These are phyloP conservation scores for Aspergillus carbonarius DNA, from an alignment of 2,329 filamentous ascomycete genomes.

Conservation along the genomic window DNA sequence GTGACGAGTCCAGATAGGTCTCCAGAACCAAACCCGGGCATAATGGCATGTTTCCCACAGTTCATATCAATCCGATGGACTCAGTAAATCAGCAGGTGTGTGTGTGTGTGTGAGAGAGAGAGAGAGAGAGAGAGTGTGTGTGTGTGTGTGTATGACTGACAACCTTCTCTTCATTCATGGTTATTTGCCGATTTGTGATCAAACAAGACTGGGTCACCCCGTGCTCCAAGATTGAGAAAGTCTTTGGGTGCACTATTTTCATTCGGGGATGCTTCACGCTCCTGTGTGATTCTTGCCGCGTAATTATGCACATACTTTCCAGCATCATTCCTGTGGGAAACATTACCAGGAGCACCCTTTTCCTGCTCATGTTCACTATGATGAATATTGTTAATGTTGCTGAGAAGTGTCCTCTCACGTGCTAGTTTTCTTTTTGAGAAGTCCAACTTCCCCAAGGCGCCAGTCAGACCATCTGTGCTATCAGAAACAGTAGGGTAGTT, in stretches of 20 bases:
- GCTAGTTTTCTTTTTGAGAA: conserved; percentile 77
- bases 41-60: background rate
- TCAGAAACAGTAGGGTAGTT: conserved; percentile 64
- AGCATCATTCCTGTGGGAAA: conserved; percentile 69
- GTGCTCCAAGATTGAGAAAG: conserved; percentile 82
- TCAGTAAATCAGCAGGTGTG: background rate
- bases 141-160: too few species aligned
- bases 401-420: conserved; percentile 82
- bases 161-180: conserved; percentile 26
- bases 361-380: conserved; percentile 58
- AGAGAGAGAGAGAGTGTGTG: too few species aligned
- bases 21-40: too few species aligned
- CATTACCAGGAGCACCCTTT: conserved; percentile 64
- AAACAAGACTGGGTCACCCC: conserved; percentile 78
- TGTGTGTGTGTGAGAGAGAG: too few species aligned
- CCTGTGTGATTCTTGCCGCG: conserved; percentile 31
- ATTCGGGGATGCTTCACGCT: conserved; percentile 63
- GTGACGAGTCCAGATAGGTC: background rate
- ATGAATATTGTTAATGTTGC: conserved; percentile 74
- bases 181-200: conserved; percentile 56
- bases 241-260: conserved; percentile 67
- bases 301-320: conserved; percentile 48
- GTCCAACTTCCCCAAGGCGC: conserved; percentile 77
- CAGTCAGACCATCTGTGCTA: conserved; percentile 88
- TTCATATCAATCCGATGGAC: background rate